These are phyloP conservation scores for Tremella mesenterica DNA, from an alignment of 768 basidiomycete genomes.

Conservation along the genomic window DNA sequence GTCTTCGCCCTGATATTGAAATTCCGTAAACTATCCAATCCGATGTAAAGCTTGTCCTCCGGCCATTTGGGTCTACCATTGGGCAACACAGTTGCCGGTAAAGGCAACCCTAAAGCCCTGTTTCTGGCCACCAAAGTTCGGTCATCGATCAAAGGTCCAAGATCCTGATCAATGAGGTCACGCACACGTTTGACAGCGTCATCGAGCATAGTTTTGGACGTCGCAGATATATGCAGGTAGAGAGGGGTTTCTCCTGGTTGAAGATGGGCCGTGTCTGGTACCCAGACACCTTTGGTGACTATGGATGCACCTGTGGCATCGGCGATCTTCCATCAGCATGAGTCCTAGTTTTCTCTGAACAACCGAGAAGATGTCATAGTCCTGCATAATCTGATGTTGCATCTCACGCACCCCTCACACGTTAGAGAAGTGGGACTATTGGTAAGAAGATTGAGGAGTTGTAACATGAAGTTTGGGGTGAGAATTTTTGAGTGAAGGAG, in stretches of 20 bases:
- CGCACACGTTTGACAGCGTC: constrained; percentile 45
- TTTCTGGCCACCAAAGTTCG: constrained; percentile 42
- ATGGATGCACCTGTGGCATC: constrained; percentile 88
- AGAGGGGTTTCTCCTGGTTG: constrained; percentile 87
- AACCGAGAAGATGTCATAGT: neutral
- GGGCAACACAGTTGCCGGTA: constrained; percentile 16
- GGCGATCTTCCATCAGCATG: constrained; percentile 56
- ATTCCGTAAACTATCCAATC: constrained; percentile 80
- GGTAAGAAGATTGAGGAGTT: neutral
- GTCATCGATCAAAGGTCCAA: constrained; percentile 46
- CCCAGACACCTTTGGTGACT: constrained; percentile 90
- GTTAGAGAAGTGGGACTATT: too few relatives aligned
- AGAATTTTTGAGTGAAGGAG: neutral
- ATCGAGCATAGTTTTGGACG: constrained; percentile 44
- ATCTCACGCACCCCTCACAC: too few relatives aligned
- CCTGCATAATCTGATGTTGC: too few relatives aligned
- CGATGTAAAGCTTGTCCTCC: constrained; percentile 86
- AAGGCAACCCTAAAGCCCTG: constrained; percentile 38
- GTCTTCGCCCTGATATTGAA: constrained; percentile 98
- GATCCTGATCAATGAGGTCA: constrained; percentile 46
- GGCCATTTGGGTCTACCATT: constrained; percentile 72
- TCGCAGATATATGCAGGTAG: constrained; percentile 84
- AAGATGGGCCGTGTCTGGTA: constrained; percentile 83
- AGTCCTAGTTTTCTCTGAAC: neutral
- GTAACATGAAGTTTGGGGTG: neutral